These are phyloP conservation scores for Triticum monococcum DNA, from an alignment of 176 grass and related monocot species.

Conservation along the genomic window DNA sequence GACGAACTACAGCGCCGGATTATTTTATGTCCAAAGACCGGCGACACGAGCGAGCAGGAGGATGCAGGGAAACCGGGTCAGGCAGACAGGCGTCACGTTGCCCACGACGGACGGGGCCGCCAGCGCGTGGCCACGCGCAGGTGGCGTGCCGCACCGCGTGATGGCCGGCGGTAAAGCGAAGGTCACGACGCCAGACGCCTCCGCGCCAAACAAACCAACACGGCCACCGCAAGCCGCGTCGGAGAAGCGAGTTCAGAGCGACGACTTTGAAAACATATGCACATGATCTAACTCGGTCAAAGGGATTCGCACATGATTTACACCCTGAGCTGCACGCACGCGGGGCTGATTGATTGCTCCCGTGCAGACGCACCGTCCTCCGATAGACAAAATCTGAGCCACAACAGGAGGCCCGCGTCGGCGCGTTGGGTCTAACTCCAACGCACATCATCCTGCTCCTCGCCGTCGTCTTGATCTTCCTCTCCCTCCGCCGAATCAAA, in stretches of 20 bases:
- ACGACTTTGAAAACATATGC: not conserved
- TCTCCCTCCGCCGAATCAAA: constrained; percentile 15
- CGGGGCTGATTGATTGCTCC: not conserved
- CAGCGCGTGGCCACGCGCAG: constrained; percentile 12
- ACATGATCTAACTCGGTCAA: not conserved
- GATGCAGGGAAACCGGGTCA: not conserved
- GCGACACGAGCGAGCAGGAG: not conserved
- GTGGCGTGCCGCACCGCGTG: constrained; percentile 32
- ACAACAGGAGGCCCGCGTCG: not conserved
- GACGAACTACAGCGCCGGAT: not conserved
- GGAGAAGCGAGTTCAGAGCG: not conserved
- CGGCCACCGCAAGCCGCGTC: too few species aligned
- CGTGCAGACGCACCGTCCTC: not conserved
- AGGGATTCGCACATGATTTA: not conserved
- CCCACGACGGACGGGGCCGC: not conserved
- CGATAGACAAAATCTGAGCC: not conserved
- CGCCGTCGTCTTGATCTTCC: not conserved
- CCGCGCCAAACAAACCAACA: not conserved
- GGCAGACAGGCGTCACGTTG: constrained; percentile 31
- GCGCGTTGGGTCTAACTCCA: constrained; percentile 12
- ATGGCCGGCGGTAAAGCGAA: constrained; percentile 32
- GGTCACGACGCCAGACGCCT: too few species aligned
- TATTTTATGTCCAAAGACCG: not conserved
- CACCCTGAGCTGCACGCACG: not conserved
- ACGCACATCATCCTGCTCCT: not conserved